Evolutionary conservation across 176 grass and related monocot species (phyloP).

Genomic region (Triticum dicoccoides): DNA sequence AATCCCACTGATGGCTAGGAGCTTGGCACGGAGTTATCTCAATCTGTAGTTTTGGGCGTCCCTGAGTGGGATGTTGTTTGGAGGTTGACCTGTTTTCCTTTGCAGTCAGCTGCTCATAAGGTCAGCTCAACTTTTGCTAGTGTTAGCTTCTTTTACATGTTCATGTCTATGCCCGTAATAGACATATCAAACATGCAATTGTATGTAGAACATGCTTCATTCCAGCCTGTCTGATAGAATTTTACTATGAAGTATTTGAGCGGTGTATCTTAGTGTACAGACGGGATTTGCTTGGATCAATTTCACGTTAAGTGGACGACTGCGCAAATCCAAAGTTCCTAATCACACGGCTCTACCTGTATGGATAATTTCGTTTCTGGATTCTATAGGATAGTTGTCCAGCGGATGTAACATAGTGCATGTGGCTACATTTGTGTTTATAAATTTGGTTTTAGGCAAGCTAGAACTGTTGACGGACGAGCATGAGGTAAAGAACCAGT

Average conservation of each 20-base stretch:
- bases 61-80: background rate
- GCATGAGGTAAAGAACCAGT: too few relatives aligned
- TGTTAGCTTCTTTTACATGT: background rate
- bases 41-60: background rate
- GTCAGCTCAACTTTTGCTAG: background rate
- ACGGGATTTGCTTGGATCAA: background rate
- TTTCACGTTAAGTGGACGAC: background rate
- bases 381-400: background rate
- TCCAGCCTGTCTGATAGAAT: background rate
- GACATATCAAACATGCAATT: background rate
- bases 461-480: too few relatives aligned
- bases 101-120: background rate
- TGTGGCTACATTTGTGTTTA: too few relatives aligned
- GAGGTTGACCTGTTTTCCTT: background rate
- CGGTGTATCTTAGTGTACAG: background rate
- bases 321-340: background rate
- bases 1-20: slow-evolving; percentile 30
- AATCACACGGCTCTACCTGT: background rate
- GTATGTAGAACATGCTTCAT: background rate
- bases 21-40: background rate
- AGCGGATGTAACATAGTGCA: background rate
- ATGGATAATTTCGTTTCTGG: background rate
- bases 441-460: too few relatives aligned
- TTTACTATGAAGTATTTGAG: background rate
- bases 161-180: slow-evolving; percentile 7